Evolutionary conservation across 1,284 basidiomycete species (phyloP).

Genomic region (Ganoderma meredithae): DNA sequence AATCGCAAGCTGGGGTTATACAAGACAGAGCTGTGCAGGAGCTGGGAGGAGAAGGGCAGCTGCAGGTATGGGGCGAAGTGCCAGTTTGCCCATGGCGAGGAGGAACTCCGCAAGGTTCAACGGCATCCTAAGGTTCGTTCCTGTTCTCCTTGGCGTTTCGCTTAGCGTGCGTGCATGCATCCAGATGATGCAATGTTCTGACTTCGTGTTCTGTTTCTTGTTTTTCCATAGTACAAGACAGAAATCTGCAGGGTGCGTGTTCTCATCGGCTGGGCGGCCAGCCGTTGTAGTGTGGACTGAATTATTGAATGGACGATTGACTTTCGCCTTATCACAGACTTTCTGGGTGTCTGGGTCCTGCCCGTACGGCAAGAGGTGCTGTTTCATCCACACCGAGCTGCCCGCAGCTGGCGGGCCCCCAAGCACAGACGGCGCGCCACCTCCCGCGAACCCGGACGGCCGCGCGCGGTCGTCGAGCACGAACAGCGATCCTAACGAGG

Average conservation of each 20-base stretch:
- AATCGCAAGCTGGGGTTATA: slow-evolving; percentile 89
- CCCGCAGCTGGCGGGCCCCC: slow-evolving; percentile 65
- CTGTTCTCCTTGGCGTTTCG: slow-evolving; percentile 7
- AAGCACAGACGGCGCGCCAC: slow-evolving; percentile 55
- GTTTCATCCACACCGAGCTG: slow-evolving; percentile 89
- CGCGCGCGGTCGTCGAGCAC: slow-evolving; percentile 74
- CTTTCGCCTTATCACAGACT: slow-evolving; percentile 55
- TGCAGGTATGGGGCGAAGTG: slow-evolving; percentile 89
- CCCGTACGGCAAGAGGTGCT: slow-evolving; percentile 89
- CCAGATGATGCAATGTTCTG: slow-evolving; percentile 18
- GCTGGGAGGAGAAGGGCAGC: slow-evolving; percentile 93
- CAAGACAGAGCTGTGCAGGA: slow-evolving; percentile 92
- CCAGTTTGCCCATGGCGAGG: slow-evolving; percentile 91
- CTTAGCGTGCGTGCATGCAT: slow-evolving; percentile 15
- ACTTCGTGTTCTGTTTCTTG: slow-evolving; percentile 4
- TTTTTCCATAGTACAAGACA: slow-evolving; percentile 77
- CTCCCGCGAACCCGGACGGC: slow-evolving; percentile 58
- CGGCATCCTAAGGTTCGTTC: slow-evolving; percentile 84
- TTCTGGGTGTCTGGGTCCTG: slow-evolving; percentile 93
- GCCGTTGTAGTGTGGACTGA: slow-evolving; percentile 12
- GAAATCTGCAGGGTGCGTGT: slow-evolving; percentile 84
- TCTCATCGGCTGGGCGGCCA: slow-evolving; percentile 18
- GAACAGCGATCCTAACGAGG: slow-evolving; percentile 80
- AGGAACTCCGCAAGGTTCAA: slow-evolving; percentile 81
- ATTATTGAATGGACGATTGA: slow-evolving; percentile 28